Base-by-base conservation (phyloP, 164 flowering plant species). In the Aristolochia contorta region DNA sequence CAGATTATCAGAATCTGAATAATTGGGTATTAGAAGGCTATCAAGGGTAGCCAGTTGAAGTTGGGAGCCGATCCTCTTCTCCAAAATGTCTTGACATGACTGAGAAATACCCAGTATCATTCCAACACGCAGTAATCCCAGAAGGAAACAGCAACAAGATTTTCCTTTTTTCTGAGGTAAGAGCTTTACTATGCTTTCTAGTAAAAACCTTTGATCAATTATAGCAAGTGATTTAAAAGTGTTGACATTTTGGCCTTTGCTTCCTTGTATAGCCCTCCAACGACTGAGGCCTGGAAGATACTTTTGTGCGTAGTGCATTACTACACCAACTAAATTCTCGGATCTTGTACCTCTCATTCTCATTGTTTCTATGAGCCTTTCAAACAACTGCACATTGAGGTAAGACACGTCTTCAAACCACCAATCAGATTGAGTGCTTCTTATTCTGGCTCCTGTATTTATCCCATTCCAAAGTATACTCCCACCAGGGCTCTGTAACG, bases 401-500 rank as follows among this genome's bases (percentile, higher is more conserved):
- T 76, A 83, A 19, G 97, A 86, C 50, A 86, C 63, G 66, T 93
- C 97, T 65, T 88, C 99, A 66, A 81, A 90, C 99, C 99, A 93
- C 99, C 99, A 93, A 60, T 88, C 92, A 43, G 97, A 83, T 63
- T 80, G 89, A 8, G 74, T 54, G 67, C 86, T 82, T 66, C 84
- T 78, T 52, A 83, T 85, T 72, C 75, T 76, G 46, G 95, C 98
- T 30, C 95, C 96, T 0, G 96, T 93, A 65, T 84, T 84, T 66
- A 93, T 93, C 53, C 99, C 99, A 66, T 93, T 93, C 99, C 99
- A 93, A 2, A 93, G 69, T 21, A 93, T 84, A 80, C 96, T 90
- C 60, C 99, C 99, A 66, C 96, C 97, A 47, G 99, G 99, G 74
- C 99, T 93, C 66, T 87, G 96, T 49, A 81, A 74, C 69, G 82